Base-by-base conservation (phyloP, 2,329 filamentous ascomycete species). In the Fusarium citri region DNA sequence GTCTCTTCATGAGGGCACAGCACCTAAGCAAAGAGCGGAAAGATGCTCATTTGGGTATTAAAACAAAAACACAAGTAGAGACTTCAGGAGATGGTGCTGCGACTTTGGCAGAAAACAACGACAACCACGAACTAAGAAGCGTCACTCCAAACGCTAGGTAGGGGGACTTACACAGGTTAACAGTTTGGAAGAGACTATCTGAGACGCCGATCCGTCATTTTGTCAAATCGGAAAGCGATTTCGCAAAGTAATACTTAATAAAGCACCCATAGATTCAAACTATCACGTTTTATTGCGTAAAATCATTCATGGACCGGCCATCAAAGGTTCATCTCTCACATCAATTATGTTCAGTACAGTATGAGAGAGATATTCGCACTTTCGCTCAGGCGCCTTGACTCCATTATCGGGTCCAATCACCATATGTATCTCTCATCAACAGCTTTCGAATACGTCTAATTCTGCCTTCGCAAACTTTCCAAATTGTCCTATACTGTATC, bases 21-120 rank as follows among this genome's bases (percentile, higher is more conserved):
- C 72, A 68, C 18, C 48, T 75, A 6, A 75, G 70, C 40, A 60
- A 63, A 26, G 64, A 74, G n/a, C 72, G 74, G 1, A 61, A 71
- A 25, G 49, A 54, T n/a, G 72, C 70, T 6, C 57, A 65, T 3
- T 50, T 75, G 28, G 73, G 73, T 3, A 64, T 75, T 18, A 22
- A 7, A 1, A 47, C 51, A 4, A 54, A 56, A 7, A 14, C 12
- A 3, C 8, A 11, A 5, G 46, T 12, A 5, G 2, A 25, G 0
- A 10, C 14, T 1, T 5, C 45, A 7, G 59, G 1, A 15, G 37
- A 47, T 3, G 51, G 41, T 8, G 46, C 56, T 10, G n/a, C 20
- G 0, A 16, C 37, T 14, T 49, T 22, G 11, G 28, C 26, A 2
- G 53, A 10, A 26, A 7, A 26, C 7, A 9, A 9, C 4, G 41